Base-by-base conservation (phyloP, 768 basidiomycete species). In the Wakefieldia striispora region DNA sequence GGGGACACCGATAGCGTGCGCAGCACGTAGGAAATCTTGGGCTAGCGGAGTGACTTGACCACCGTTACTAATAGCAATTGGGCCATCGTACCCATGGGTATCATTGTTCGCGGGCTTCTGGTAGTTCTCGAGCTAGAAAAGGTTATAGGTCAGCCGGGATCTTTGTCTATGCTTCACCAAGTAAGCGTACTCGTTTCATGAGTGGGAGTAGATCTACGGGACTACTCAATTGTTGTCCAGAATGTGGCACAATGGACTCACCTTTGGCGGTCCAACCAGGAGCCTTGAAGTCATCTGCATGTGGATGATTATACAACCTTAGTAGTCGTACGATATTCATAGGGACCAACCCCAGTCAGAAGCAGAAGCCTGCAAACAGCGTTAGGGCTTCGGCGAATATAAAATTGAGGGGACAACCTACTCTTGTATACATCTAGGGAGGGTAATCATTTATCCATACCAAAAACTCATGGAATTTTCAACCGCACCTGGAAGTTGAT, bases 21-120 rank as follows among this genome's bases (percentile, higher is more conserved):
- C 67, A 7, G 83, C 84, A 39, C 84, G 72, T 47, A 86, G 60
- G 75, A 85, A 87, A 64, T 86, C 85, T 40, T 86, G 83, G 16
- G 83, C 84, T 39, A 86, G 73, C 5, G 76, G 73, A 8, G 75
- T 81, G 54, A 84, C 75, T 19, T 79, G 75, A 45, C 84, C 83
- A 56, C 85, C 84, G 53, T 86, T 84, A 55, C 78, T 80, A 63
- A 86, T 85, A 13, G 83, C 82, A 47, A 88, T 83, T n/a, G 85
- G 84, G 4, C 85, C 85, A 49, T 82, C 78, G 54, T 85, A 85
- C 36, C 84, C 85, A 63, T 86, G 84, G 3, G 77, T 80, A 50
- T 82, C 70, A 63, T 81, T 85, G 70, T 84, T 84, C 21, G 64
- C 67, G 1, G 85, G 83, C 69, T 85, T 85, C 74, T 86, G 85